These are phyloP conservation scores for Glebionis coronaria DNA, from an alignment of 129 eudicot species.

Conservation along the genomic window DNA sequence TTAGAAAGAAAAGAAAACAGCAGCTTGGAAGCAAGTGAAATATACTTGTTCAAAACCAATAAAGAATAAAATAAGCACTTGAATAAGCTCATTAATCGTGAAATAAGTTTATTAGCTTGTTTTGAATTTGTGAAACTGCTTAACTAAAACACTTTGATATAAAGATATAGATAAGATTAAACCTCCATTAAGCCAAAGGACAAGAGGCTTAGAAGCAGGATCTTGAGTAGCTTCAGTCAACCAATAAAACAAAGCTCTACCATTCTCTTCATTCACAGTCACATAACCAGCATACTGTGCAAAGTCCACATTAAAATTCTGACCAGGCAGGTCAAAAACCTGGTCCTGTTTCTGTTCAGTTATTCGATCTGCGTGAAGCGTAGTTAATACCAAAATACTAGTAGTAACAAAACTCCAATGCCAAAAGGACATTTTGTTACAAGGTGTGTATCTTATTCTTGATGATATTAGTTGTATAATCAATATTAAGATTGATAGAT, in stretches of 20 bases:
- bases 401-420: conserved; percentile 34
- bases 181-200: conserved; percentile 99
- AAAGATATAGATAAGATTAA: neutral
- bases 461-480: neutral
- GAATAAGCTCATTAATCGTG: too few species aligned
- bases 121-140: too few species aligned
- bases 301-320: conserved; percentile 59
- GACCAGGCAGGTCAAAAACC: conserved; percentile 68
- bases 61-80: too few species aligned
- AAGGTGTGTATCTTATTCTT: conserved; percentile 36
- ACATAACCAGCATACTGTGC: conserved; percentile 84
- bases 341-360: conserved; percentile 50
- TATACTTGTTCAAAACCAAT: too few species aligned
- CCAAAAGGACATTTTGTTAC: conserved; percentile 30
- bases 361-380: conserved; percentile 30
- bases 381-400: conserved; percentile 25
- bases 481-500: conserved; percentile 14
- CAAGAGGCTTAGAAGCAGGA: conserved; percentile 78
- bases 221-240: conserved; percentile 68
- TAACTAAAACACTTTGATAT: too few species aligned
- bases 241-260: conserved; percentile 93
- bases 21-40: too few species aligned
- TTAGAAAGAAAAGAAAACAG: too few species aligned
- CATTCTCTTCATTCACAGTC: conserved; percentile 59
- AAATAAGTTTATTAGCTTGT: too few species aligned